These are phyloP conservation scores for Licmophora abbreviata DNA, from an alignment of 108 stramenopile genomes.

Conservation along the genomic window DNA sequence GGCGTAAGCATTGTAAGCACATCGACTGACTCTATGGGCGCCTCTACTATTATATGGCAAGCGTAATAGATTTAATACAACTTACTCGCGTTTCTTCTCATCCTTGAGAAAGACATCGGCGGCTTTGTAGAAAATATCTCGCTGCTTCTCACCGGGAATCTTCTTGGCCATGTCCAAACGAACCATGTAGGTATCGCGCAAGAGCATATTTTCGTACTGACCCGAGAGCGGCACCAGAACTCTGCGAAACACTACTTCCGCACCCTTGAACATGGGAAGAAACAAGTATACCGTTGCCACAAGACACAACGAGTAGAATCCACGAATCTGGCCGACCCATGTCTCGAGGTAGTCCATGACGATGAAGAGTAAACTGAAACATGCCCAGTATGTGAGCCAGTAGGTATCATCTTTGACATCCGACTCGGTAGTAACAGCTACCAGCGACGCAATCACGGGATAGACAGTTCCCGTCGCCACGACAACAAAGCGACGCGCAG, in stretches of 20 bases:
- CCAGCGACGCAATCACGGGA: constrained; percentile 29
- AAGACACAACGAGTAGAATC: constrained; percentile 36
- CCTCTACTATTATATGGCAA: no score
- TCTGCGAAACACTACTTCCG: constrained; percentile 30
- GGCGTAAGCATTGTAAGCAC: no score
- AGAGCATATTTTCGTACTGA: constrained; percentile 32
- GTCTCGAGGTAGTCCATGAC: constrained; percentile 41
- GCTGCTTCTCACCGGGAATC: background rate
- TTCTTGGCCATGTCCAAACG: constrained; percentile 1
- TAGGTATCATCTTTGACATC: constrained; percentile 24
- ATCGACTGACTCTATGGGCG: no score
- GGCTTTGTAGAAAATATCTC: background rate
- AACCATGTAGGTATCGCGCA: constrained; percentile 21
- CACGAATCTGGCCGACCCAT: constrained; percentile 33
- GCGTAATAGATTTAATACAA: no score
- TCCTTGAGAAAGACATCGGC: background rate
- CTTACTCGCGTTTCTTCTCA: no score
- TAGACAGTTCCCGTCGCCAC: constrained; percentile 36
- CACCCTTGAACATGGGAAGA: constrained; percentile 37
- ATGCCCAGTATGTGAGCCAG: constrained; percentile 49
- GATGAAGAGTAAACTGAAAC: constrained; percentile 29
- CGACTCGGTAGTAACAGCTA: constrained; percentile 19
- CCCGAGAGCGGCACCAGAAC: constrained; percentile 38
- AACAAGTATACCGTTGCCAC: constrained; percentile 27
- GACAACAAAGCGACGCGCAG: constrained; percentile 20